Conservation (phyloP, 2,329 filamentous ascomycete species). For the Xylariaceae sp. region DNA sequence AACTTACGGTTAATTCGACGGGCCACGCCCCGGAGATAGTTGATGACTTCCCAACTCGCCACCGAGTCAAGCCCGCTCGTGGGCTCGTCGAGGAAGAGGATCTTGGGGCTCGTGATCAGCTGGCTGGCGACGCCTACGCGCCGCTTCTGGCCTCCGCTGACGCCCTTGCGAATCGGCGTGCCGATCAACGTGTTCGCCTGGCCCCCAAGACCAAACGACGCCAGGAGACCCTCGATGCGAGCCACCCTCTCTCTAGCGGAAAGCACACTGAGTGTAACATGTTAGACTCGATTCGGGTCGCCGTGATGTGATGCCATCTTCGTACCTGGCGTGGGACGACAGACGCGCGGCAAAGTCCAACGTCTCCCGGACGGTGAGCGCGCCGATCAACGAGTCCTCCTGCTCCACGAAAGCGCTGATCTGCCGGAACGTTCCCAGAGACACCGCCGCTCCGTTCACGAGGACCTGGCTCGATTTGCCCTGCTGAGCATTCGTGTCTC, state of each 20-base stretch:
- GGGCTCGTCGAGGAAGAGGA: conserved; percentile 80
- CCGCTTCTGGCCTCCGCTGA: conserved; percentile 82
- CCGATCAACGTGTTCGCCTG: conserved; percentile 72
- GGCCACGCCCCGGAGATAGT: conserved; percentile 64
- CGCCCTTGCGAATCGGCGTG: conserved; percentile 76
- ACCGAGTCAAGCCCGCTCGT: conserved; percentile 80
- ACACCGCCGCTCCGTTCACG: conserved; percentile 58
- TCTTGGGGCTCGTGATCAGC: conserved; percentile 74
- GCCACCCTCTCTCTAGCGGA: conserved; percentile 51
- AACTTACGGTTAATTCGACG: conserved; percentile 52
- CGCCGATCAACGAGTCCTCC: conserved; percentile 78
- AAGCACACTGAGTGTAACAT: conserved; percentile 26
- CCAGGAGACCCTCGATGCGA: conserved; percentile 63
- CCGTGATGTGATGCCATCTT: neutral
- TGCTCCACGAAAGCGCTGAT: conserved; percentile 81
- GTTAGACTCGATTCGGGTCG: neutral
- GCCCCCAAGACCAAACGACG: conserved; percentile 66
- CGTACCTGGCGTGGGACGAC: conserved; percentile 47
- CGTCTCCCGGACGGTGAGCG: conserved; percentile 75
- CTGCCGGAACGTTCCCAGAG: conserved; percentile 53
- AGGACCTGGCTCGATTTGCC: conserved; percentile 48
- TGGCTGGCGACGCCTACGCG: conserved; percentile 76
- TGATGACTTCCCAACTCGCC: conserved; percentile 71
- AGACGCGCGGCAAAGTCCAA: conserved; percentile 73
- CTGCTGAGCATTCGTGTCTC: conserved; percentile 47